Percentiles rank a stretch among this genome's conserved stretches.
phyloP scores from a whole-genome alignment of 1,284 basidiomycete genomes.

The Puccinia polysora region DNA sequence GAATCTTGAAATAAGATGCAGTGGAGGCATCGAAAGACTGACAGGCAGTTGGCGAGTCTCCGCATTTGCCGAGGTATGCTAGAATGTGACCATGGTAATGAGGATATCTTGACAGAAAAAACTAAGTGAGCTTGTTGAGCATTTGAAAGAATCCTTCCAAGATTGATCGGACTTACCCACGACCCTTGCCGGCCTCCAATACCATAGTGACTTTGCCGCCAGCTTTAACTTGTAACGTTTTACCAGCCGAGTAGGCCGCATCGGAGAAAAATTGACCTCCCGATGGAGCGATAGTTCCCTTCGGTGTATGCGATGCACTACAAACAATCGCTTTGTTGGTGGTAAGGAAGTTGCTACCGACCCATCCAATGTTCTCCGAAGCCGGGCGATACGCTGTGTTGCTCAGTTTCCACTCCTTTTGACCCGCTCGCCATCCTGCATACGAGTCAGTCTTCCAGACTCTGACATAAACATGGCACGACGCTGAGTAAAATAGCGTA shows the following conservation, averaged over 20 bases:
- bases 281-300: constrained; percentile 16
- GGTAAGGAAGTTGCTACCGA: constrained; percentile 38
- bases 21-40: constrained; percentile 33
- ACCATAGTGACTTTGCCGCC: constrained; percentile 31
- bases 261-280: constrained; percentile 26
- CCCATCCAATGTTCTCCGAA: constrained; percentile 34
- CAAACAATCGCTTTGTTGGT: constrained; percentile 27
- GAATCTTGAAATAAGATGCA: constrained; percentile 35
- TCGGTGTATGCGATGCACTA: constrained; percentile 32
- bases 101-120: constrained; percentile 21
- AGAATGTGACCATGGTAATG: constrained; percentile 38
- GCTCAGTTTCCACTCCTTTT: constrained; percentile 22
- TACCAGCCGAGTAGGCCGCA: constrained; percentile 12
- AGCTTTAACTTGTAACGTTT: constrained; percentile 32
- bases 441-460: constrained; percentile 21
- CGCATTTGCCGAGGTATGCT: constrained; percentile 33
- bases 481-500: too few species aligned
- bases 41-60: constrained; percentile 14
- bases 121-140: too few species aligned
- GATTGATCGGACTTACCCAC: constrained; percentile 15
- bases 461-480: constrained; percentile 30
- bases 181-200: constrained; percentile 24
- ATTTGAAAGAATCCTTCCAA: neutral
- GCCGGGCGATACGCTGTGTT: constrained; percentile 35
- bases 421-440: constrained; percentile 20